Conservation (phyloP, 495 filamentous ascomycete species). For the Ramalina peruviana region DNA sequence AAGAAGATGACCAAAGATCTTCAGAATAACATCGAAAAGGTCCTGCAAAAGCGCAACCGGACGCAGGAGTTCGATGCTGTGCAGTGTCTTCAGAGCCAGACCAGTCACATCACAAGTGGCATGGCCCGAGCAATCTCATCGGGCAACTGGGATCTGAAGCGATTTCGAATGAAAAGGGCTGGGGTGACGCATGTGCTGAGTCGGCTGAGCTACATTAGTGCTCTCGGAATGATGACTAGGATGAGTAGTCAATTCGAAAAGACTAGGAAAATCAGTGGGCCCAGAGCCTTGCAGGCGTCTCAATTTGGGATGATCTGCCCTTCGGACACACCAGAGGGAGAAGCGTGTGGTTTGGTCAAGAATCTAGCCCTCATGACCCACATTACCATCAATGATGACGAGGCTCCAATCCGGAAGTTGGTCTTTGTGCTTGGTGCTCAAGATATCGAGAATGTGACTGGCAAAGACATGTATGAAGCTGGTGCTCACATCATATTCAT, state of each 20-base stretch:
- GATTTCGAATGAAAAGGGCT: slow-evolving; percentile 96
- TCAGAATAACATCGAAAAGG: slow-evolving; percentile 84
- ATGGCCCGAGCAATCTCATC: slow-evolving; percentile 91
- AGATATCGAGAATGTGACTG: slow-evolving; percentile 56
- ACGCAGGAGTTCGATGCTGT: slow-evolving; percentile 76
- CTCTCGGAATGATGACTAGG: slow-evolving; percentile 99
- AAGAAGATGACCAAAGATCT: slow-evolving; percentile 81
- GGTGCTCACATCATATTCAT: slow-evolving; percentile 86
- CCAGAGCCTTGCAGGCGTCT: slow-evolving; percentile 87
- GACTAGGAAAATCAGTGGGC: slow-evolving; percentile 88
- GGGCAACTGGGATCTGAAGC: slow-evolving; percentile 92
- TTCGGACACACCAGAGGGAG: slow-evolving; percentile 95
- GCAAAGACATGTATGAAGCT: slow-evolving; percentile 66
- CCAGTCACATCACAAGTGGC: slow-evolving; percentile 70
- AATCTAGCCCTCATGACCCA: slow-evolving; percentile 98
- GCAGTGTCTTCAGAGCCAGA: slow-evolving; percentile 59
- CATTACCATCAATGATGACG: slow-evolving; percentile 90
- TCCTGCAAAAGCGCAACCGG: slow-evolving; percentile 76
- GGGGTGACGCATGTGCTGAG: slow-evolving; percentile 95
- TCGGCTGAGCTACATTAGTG: slow-evolving; percentile 88
- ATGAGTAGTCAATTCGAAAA: slow-evolving; percentile 98
- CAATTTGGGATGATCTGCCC: slow-evolving; percentile 97
- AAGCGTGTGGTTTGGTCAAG: slow-evolving; percentile 95
- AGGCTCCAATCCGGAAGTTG: slow-evolving; percentile 68
- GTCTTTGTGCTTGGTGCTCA: slow-evolving; percentile 68